These are phyloP conservation scores for Carex kokanica DNA, from an alignment of 176 grass and related monocot species.

Conservation along the genomic window DNA sequence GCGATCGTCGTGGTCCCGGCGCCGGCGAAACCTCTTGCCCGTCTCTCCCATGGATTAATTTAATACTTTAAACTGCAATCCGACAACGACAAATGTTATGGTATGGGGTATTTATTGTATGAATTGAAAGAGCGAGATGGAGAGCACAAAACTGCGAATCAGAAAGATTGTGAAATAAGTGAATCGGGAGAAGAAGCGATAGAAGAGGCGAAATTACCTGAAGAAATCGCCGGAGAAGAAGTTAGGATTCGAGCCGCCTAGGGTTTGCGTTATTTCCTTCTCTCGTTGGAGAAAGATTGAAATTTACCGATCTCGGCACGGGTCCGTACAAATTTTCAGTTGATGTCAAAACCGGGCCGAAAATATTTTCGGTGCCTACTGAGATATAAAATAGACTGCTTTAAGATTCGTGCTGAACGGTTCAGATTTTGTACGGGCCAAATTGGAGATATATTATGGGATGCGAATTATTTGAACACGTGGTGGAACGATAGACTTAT, in stretches of 20 bases:
- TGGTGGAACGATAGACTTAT: neutral
- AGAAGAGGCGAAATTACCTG: neutral
- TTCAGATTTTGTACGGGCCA: too few species aligned
- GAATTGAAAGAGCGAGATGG: neutral
- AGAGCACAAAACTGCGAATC: neutral
- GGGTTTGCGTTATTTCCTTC: neutral
- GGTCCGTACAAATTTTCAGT: too few species aligned
- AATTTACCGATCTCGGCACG: neutral
- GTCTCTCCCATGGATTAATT: constrained; percentile 54
- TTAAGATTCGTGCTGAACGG: too few species aligned
- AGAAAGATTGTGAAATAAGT: too few species aligned
- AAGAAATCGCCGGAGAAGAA: neutral
- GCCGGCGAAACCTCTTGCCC: constrained; percentile 58
- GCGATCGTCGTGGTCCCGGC: constrained; percentile 43
- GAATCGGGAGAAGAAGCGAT: neutral
- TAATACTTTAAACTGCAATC: constrained; percentile 31
- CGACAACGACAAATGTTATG: neutral
- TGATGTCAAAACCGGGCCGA: too few species aligned
- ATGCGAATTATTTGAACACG: neutral
- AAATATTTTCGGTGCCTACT: too few species aligned
- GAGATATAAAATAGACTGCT: too few species aligned
- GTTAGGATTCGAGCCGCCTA: neutral
- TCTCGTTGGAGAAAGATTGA: neutral
- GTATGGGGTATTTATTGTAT: neutral
- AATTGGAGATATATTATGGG: too few species aligned